phyloP scores from a whole-genome alignment of 2,329 filamentous ascomycete genomes.

The Didymella exigua region DNA sequence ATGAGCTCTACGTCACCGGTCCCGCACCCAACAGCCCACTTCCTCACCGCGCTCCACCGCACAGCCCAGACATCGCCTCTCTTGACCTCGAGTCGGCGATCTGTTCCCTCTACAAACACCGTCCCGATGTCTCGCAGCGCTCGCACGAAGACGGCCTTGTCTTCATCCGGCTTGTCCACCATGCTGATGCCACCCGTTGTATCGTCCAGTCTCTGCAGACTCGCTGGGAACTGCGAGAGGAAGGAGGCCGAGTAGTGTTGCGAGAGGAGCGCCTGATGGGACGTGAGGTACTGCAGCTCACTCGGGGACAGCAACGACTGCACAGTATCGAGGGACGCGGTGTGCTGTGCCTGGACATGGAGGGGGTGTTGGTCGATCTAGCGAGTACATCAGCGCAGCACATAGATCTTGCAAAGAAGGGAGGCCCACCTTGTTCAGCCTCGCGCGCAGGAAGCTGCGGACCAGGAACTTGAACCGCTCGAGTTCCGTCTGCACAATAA shows the following conservation, averaged over 20 bases:
- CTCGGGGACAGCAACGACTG: constrained; percentile 67
- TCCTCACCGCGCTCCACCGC: constrained; percentile 64
- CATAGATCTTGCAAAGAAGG: neutral
- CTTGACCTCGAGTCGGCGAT: constrained; percentile 55
- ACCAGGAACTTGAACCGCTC: constrained; percentile 93
- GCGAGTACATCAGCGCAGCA: neutral
- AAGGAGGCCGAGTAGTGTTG: constrained; percentile 87
- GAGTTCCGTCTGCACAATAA: constrained; percentile 94
- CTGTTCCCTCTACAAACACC: constrained; percentile 63
- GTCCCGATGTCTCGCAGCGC: constrained; percentile 67
- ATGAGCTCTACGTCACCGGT: constrained; percentile 75
- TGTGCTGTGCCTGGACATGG: constrained; percentile 66
- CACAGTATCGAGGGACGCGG: constrained; percentile 57
- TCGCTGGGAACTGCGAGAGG: constrained; percentile 76
- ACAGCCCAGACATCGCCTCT: constrained; percentile 63
- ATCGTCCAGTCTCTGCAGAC: constrained; percentile 86
- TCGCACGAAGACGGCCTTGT: constrained; percentile 83
- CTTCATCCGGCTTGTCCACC: constrained; percentile 84
- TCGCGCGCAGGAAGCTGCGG: constrained; percentile 77
- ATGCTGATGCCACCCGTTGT: constrained; percentile 87
- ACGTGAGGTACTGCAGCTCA: constrained; percentile 81
- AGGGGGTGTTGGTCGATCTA: constrained; percentile 80
- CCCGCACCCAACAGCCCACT: constrained; percentile 59
- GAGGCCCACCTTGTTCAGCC: constrained; percentile 80
- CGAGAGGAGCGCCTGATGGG: constrained; percentile 83